Evolutionary conservation across 1,284 basidiomycete genomes (phyloP), one percentile per base, ranked within the genome.

Genomic region (Volvariella volvacea): DNA sequence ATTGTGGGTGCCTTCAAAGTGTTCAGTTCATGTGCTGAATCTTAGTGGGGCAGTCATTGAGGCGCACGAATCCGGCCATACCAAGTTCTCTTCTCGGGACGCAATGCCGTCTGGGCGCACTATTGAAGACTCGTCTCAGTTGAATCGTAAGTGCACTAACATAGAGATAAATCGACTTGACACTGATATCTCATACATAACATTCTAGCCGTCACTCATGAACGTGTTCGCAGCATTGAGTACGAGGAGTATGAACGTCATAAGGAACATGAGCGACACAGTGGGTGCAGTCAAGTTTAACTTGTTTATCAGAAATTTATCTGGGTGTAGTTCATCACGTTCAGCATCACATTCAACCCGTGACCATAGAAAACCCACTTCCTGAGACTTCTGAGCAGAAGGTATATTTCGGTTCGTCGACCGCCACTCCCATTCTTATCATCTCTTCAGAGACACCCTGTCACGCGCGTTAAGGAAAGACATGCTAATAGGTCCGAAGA

Each of bases 321-420:
- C 22, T 9, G 15, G 37, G 4, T 41, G 3, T 33, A 62, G 62
- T 60, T 33, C 61, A 62, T 45, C 61, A 62, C 25, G 49, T 64
- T n/a, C 62, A 63, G 40, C 57, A 62, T 39, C 61, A 62, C 48
- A 55, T 52, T 3, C 59, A 62, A 38, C 62, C 61, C 1, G 48
- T 63, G 14, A 44, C 52, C 4, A 51, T 55, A 1, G 43, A 46
- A 1, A 54, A 58, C 19, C 49, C 52, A n/a, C 32, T 56, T 22
- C 25, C 49, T 1, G 60, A 62, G 41, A 41, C 51, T 16, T 44
- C 47, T 21, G 46, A 41, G 15, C 50, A 61, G 7, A 40, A 47
- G 4, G 60, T 60, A 42, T 19, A 51, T 49, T 15, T 38, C 6
- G 19, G 15, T n/a, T 32, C 22, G 25, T 9, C 15, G 12, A 2